phyloP scores from a whole-genome alignment of 1,284 basidiomycete species.

The Pseudozyma thailandica region DNA sequence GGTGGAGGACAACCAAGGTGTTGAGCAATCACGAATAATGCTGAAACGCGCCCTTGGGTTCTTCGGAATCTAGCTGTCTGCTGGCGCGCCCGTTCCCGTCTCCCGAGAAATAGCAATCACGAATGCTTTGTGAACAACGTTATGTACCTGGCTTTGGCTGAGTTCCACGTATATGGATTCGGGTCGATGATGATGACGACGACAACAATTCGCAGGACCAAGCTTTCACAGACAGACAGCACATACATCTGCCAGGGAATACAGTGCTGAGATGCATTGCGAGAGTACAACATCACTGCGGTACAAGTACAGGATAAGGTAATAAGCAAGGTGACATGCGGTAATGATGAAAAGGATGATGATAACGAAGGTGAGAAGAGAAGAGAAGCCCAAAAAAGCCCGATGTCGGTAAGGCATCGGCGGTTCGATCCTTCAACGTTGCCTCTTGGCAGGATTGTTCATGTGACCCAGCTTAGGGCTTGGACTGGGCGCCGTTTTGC shows the following conservation, averaged over 20 bases:
- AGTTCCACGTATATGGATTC: too few species aligned
- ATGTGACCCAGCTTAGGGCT: slow-evolving; percentile 39
- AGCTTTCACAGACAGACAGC: slow-evolving; percentile 3
- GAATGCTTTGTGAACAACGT: background rate
- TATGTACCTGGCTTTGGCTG: too few species aligned
- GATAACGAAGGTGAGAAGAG: background rate
- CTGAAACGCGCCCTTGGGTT: background rate
- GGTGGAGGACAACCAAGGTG: slow-evolving; percentile 14
- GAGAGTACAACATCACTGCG: slow-evolving; percentile 2
- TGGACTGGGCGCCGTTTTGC: slow-evolving; percentile 44
- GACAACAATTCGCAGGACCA: too few species aligned
- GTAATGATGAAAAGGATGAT: background rate
- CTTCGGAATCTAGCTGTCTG: background rate
- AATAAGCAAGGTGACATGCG: background rate
- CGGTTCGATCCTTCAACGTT: slow-evolving; percentile 30
- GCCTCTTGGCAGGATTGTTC: slow-evolving; percentile 40
- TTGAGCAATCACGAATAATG: too few species aligned
- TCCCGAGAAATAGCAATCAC: slow-evolving; percentile 1
- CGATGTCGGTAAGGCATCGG: too few species aligned
- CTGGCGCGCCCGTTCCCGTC: slow-evolving; percentile 2
- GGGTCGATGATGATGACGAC: background rate
- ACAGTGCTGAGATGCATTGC: background rate
- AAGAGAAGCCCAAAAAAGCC: too few species aligned
- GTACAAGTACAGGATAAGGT: slow-evolving; percentile 8
- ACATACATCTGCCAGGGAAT: too few species aligned